A percentile compares a stretch with the other conserved stretches of the same genome.
Evolutionary conservation across 2,329 filamentous ascomycete genomes (phyloP).

Genomic region (Trichoderma cornu-damae): DNA sequence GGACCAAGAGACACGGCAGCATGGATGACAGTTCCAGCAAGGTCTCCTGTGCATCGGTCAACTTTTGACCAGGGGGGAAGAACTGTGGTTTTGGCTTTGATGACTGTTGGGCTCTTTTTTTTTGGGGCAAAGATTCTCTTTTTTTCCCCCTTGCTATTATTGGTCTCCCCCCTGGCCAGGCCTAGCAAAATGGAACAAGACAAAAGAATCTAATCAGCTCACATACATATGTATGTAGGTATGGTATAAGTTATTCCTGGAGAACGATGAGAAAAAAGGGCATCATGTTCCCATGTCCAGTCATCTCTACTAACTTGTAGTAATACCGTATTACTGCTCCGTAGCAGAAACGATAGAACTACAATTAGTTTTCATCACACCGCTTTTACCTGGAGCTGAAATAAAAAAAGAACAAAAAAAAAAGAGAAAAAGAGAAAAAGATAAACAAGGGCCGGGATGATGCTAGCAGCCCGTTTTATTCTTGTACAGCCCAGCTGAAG

Average conservation of each 20-base stretch:
- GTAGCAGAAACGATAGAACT: background rate
- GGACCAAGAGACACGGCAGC: constrained; percentile 14
- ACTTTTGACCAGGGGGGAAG: background rate
- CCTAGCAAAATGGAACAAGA: background rate
- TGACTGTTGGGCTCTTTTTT: background rate
- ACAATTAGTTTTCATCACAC: constrained; percentile 2
- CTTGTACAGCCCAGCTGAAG: constrained; percentile 4
- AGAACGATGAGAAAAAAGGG: background rate
- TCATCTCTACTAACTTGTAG: background rate
- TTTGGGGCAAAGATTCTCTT: too few relatives aligned
- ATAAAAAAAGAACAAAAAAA: too few relatives aligned
- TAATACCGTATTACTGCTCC: too few relatives aligned
- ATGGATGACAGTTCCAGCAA: constrained; percentile 4
- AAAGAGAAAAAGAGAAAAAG: background rate
- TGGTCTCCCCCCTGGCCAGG: constrained; percentile 3
- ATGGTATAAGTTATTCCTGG: background rate
- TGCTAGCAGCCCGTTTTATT: background rate
- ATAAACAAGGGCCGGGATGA: background rate
- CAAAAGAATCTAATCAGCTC: background rate
- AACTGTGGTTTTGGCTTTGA: background rate
- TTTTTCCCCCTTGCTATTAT: background rate
- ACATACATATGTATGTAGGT: too few relatives aligned
- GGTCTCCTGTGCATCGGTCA: background rate
- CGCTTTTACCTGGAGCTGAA: constrained; percentile 11
- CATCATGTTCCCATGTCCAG: constrained; percentile 1